A percentile compares a stretch with the other conserved stretches of the same genome.
Evolutionary conservation across 1,139 yeast genomes (phyloP).

Genomic region (Pichia sp.): DNA sequence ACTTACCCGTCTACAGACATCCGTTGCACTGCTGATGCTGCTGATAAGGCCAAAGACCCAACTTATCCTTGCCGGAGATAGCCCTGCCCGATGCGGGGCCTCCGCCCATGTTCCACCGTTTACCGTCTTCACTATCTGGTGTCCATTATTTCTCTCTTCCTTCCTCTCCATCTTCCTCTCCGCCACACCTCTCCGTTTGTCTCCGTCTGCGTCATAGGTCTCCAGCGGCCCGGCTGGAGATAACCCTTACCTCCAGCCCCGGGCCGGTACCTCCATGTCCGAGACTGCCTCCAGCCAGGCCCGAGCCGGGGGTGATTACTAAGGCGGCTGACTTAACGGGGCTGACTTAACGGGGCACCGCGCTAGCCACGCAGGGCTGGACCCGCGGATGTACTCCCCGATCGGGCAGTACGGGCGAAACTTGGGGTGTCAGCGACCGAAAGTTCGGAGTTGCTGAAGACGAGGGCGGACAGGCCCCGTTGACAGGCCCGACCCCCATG

Average conservation of each 20-base stretch:
- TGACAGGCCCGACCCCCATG: no score
- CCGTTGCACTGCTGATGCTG: no score
- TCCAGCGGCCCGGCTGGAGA: neutral
- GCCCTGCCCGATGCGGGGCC: no score
- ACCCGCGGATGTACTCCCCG: neutral
- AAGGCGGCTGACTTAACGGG: neutral
- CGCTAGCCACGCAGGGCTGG: no score
- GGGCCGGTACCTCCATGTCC: neutral
- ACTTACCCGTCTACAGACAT: no score
- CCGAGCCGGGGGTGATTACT: no score
- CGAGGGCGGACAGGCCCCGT: no score
- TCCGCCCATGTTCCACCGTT: no score
- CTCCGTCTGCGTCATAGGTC: neutral
- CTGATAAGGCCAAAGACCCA: no score
- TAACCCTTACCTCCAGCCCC: neutral
- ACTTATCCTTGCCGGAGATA: no score
- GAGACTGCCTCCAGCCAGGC: neutral
- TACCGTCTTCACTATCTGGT: no score
- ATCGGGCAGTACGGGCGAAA: neutral
- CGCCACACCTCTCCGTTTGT: neutral
- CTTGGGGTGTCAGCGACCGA: neutral
- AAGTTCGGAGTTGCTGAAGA: neutral
- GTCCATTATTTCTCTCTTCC: no score
- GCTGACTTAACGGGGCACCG: neutral
- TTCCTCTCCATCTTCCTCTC: neutral